Conservation (phyloP, 139 green algal genomes). For the Edaphochlamys debaryana region DNA sequence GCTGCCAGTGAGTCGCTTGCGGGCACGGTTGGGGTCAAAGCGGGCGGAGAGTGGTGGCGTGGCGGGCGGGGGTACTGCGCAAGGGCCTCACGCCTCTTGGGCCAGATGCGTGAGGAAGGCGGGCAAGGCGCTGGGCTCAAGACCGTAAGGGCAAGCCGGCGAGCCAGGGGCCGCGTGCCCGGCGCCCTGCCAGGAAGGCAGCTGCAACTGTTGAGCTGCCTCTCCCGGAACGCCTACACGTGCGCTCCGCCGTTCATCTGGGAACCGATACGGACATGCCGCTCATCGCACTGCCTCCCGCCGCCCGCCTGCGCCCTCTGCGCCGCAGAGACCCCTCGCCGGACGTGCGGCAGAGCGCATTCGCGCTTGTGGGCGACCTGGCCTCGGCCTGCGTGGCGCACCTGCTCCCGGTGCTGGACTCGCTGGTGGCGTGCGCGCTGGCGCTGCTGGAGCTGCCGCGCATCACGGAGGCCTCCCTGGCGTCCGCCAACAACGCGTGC, state of each 20-base stretch:
- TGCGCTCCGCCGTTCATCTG: too few relatives aligned
- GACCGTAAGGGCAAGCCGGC: too few relatives aligned
- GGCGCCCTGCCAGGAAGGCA: too few relatives aligned
- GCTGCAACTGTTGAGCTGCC: too few relatives aligned
- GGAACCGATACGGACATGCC: too few relatives aligned
- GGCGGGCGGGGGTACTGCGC: background rate
- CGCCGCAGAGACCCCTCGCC: constrained; percentile 23
- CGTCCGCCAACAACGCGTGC: constrained; percentile 94
- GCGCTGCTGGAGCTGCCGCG: constrained; percentile 41
- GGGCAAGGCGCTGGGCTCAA: too few relatives aligned
- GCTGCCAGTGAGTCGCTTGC: constrained; percentile 49
- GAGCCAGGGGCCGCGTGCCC: too few relatives aligned
- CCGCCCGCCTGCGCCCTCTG: background rate
- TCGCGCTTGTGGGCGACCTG: constrained; percentile 95
- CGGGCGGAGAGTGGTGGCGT: background rate
- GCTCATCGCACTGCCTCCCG: too few relatives aligned
- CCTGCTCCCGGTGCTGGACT: constrained; percentile 53
- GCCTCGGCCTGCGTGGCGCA: constrained; percentile 69
- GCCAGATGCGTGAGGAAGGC: too few relatives aligned
- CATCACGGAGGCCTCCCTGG: constrained; percentile 62
- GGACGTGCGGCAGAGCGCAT: constrained; percentile 88
- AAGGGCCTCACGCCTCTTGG: too few relatives aligned
- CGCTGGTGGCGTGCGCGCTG: constrained; percentile 55
- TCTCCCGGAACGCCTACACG: too few relatives aligned
- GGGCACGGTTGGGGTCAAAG: background rate